phyloP scores from a whole-genome alignment of 1,284 basidiomycete species.

The Sporisorium graminicola region DNA sequence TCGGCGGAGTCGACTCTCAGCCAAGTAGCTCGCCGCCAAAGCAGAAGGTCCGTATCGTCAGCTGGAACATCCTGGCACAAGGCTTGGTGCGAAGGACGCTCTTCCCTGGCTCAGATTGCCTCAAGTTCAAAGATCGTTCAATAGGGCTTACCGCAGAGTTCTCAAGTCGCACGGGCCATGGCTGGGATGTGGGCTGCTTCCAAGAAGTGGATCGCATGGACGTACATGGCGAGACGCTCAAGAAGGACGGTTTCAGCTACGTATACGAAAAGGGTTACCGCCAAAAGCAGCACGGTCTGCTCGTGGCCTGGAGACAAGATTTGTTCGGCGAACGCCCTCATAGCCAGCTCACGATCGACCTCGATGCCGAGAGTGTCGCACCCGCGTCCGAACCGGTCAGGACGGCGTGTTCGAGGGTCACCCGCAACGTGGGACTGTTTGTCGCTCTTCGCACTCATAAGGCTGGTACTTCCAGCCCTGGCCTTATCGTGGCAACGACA shows the following conservation, averaged over 20 bases:
- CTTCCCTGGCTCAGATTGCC: constrained; percentile 71
- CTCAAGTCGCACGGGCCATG: constrained; percentile 56
- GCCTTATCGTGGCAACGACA: constrained; percentile 83
- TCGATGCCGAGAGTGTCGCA: constrained; percentile 53
- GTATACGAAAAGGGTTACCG: constrained; percentile 65
- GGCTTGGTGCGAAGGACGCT: constrained; percentile 70
- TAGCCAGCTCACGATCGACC: constrained; percentile 38
- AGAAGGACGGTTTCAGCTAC: constrained; percentile 55
- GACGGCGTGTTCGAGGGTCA: constrained; percentile 51
- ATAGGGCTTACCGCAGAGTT: constrained; percentile 57
- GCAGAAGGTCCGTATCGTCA: constrained; percentile 46
- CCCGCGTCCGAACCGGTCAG: constrained; percentile 13
- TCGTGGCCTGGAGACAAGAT: constrained; percentile 61
- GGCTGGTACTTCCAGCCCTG: constrained; percentile 61
- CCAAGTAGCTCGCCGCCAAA: neutral
- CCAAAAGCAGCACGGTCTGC: constrained; percentile 66
- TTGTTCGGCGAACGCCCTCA: constrained; percentile 29
- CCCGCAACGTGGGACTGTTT: constrained; percentile 60
- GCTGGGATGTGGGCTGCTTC: constrained; percentile 70
- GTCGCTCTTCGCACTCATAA: constrained; percentile 45
- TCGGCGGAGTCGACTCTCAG: neutral
- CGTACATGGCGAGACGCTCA: constrained; percentile 58
- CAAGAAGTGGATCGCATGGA: constrained; percentile 71
- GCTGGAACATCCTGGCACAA: constrained; percentile 70
- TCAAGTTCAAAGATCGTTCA: constrained; percentile 69